These are phyloP conservation scores for Backusella macrospora DNA, from an alignment of 192 early-diverging fungal species.

Conservation along the genomic window DNA sequence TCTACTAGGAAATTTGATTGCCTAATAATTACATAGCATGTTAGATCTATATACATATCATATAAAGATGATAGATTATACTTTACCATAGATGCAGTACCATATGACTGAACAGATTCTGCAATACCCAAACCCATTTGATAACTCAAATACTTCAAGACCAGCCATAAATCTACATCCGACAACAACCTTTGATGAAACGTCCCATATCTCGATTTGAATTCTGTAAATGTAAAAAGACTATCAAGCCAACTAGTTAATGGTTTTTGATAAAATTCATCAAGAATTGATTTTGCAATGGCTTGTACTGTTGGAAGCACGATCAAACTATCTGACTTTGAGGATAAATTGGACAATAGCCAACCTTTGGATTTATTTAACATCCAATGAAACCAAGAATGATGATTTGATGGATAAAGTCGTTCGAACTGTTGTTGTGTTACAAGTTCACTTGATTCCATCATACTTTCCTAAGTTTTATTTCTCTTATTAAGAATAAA, in stretches of 20 bases:
- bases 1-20: constrained; percentile 29
- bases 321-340: background rate
- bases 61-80: background rate
- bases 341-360: background rate
- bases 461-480: background rate
- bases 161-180: constrained; percentile 35
- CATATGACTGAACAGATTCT: constrained; percentile 16
- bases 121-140: constrained; percentile 22
- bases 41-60: background rate
- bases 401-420: background rate
- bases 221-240: constrained; percentile 27
- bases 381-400: constrained; percentile 4
- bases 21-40: background rate
- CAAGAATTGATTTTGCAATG: constrained; percentile 2
- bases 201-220: background rate
- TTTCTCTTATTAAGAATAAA: background rate
- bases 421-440: background rate
- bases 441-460: background rate
- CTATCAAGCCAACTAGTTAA: constrained; percentile 7
- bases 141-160: constrained; percentile 35
- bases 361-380: background rate
- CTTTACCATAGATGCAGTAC: constrained; percentile 11
- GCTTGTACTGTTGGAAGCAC: constrained; percentile 24
- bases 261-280: constrained; percentile 20
- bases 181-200: constrained; percentile 16